Evolutionary conservation across 495 filamentous ascomycete genomes (phyloP).

Genomic region (Bacidia rubella): DNA sequence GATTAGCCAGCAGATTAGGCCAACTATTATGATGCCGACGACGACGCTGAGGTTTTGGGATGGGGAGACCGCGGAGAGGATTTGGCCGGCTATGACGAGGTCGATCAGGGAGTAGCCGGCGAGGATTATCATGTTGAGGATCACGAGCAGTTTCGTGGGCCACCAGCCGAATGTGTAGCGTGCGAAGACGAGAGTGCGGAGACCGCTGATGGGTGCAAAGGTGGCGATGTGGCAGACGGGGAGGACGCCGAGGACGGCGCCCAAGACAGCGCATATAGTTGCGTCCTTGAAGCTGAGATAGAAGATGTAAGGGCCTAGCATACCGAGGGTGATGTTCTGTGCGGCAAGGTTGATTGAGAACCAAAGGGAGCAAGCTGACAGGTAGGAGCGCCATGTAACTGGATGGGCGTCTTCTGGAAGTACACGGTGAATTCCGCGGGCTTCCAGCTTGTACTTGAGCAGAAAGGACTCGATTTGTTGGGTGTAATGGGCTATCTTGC

Average conservation of each 20-base stretch:
- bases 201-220: constrained; percentile 57
- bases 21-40: constrained; percentile 55
- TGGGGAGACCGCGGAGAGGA: constrained; percentile 55
- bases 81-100: constrained; percentile 59
- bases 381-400: constrained; percentile 41
- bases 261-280: constrained; percentile 52
- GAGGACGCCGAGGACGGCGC: constrained; percentile 42
- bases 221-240: constrained; percentile 56
- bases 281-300: constrained; percentile 54
- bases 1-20: constrained; percentile 51
- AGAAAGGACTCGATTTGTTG: constrained; percentile 23
- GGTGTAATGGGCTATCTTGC: constrained; percentile 4
- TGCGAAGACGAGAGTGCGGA: constrained; percentile 52
- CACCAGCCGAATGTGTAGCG: constrained; percentile 71
- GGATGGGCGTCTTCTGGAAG: constrained; percentile 44
- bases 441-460: constrained; percentile 47
- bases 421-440: constrained; percentile 63
- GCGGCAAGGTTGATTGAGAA: constrained; percentile 62
- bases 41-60: constrained; percentile 47
- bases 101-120: constrained; percentile 60
- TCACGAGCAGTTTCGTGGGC: constrained; percentile 59
- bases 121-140: constrained; percentile 59
- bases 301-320: constrained; percentile 59
- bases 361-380: constrained; percentile 58
- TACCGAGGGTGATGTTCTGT: constrained; percentile 63